Percentiles rank a stretch among this genome's conserved stretches.
These are phyloP conservation scores for Papilionanthe hybrid DNA, from an alignment of 116 monocot genomes.

Conservation along the genomic window DNA sequence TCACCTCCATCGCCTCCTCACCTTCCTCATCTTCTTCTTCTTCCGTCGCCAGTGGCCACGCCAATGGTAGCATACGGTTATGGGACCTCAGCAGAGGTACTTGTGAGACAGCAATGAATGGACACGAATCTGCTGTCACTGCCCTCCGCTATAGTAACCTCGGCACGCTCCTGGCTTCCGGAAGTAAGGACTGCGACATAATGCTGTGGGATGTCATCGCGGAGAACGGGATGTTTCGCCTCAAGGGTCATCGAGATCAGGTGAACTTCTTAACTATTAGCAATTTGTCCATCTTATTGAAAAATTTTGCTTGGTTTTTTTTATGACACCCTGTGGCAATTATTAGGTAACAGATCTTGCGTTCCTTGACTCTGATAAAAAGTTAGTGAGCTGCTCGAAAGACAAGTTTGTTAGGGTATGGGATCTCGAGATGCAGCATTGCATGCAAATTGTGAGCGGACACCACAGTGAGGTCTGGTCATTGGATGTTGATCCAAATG, in stretches of 20 bases:
- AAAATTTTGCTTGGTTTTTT: neutral
- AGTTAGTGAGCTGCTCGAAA: slow-evolving; percentile 87
- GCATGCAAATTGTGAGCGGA: slow-evolving; percentile 79
- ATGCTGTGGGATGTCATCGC: slow-evolving; percentile 85
- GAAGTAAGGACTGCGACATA: slow-evolving; percentile 84
- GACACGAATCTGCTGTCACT: slow-evolving; percentile 62
- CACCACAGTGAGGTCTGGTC: slow-evolving; percentile 91
- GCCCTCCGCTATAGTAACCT: slow-evolving; percentile 41
- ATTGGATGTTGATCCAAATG: slow-evolving; percentile 67
- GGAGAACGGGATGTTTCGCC: slow-evolving; percentile 64
- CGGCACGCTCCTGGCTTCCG: slow-evolving; percentile 73
- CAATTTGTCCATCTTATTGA: neutral
- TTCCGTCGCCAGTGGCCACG: slow-evolving; percentile 64
- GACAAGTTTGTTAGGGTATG: slow-evolving; percentile 87
- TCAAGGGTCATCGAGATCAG: slow-evolving; percentile 83
- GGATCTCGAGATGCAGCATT: slow-evolving; percentile 87
- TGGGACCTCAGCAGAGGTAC: slow-evolving; percentile 61
- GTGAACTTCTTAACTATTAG: slow-evolving; percentile 11
- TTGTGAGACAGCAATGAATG: slow-evolving; percentile 72
- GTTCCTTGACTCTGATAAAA: slow-evolving; percentile 76
- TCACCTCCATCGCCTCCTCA: slow-evolving; percentile 28
- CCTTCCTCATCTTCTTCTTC: slow-evolving; percentile 29
- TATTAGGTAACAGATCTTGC: slow-evolving; percentile 78
- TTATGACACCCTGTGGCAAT: neutral
- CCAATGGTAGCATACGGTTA: slow-evolving; percentile 78